Percentiles rank a stretch among this genome's conserved stretches.
Evolutionary conservation across 2,329 filamentous ascomycete species (phyloP).

Genomic region (Parasarocladium wereldwijsianum): DNA sequence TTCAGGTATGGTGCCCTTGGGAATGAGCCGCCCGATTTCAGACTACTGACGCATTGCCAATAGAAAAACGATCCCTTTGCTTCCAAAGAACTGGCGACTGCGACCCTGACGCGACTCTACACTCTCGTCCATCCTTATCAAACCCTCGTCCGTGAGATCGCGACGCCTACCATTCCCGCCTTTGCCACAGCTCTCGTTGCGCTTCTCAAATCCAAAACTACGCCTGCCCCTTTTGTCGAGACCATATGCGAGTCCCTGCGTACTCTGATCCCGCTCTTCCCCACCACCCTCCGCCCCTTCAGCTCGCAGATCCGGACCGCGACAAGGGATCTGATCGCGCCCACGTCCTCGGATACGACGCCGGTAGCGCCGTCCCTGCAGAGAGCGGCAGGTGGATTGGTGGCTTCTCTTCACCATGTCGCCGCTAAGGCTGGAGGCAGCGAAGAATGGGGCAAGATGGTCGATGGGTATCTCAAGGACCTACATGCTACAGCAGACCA

Average conservation of each 20-base stretch:
- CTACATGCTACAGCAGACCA: conserved; percentile 61
- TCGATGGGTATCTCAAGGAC: conserved; percentile 45
- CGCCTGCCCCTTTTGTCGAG: conserved; percentile 34
- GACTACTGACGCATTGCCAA: conserved; percentile 9
- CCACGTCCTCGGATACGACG: conserved; percentile 39
- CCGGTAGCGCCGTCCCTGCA: conserved; percentile 37
- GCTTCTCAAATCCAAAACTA: conserved; percentile 32
- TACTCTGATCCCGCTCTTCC: conserved; percentile 62
- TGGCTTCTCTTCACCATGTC: conserved; percentile 62
- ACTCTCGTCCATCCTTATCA: conserved; percentile 68
- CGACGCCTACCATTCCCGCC: conserved; percentile 62
- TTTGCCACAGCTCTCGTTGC: conserved; percentile 64
- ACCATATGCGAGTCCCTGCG: conserved; percentile 58
- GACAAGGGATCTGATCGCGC: conserved; percentile 45
- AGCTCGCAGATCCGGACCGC: conserved; percentile 51
- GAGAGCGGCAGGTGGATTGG: conserved; percentile 45
- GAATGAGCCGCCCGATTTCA: conserved; percentile 1
- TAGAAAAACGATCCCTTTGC: conserved; percentile 65
- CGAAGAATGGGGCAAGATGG: conserved; percentile 63
- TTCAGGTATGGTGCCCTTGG: conserved; percentile 40
- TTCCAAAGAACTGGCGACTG: conserved; percentile 61
- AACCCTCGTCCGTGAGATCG: conserved; percentile 74
- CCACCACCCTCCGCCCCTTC: conserved; percentile 69
- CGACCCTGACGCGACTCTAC: conserved; percentile 73
- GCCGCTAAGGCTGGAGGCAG: conserved; percentile 64